Percentiles rank a stretch among this genome's conserved stretches.
These are phyloP conservation scores for Combretum micranthum DNA, from an alignment of 345 rosid species.

Conservation along the genomic window DNA sequence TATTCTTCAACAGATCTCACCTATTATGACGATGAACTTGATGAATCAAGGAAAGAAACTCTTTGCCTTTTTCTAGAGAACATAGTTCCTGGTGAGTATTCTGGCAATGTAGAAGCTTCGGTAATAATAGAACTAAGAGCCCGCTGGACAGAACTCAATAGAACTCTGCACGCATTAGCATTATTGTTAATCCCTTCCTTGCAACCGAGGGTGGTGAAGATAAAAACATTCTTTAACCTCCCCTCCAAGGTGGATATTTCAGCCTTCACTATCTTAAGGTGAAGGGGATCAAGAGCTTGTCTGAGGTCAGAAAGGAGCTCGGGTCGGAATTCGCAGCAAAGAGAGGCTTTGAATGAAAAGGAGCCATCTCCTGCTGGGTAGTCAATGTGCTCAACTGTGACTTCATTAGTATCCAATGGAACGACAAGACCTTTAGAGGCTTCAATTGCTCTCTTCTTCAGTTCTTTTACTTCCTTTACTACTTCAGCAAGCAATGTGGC, in stretches of 20 bases:
- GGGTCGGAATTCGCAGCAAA: slow-evolving; percentile 52
- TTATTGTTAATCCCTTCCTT: slow-evolving; percentile 8
- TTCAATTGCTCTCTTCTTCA: slow-evolving; percentile 38
- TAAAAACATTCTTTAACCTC: slow-evolving; percentile 39
- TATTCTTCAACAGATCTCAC: too few relatives aligned
- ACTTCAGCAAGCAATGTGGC: slow-evolving; percentile 69
- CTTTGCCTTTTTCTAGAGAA: slow-evolving; percentile 36
- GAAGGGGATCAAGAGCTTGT: slow-evolving; percentile 40
- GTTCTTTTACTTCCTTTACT: slow-evolving; percentile 38
- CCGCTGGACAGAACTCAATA: slow-evolving; percentile 26
- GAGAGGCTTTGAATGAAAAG: slow-evolving; percentile 30
- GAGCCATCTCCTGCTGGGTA: slow-evolving; percentile 17
- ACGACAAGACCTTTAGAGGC: slow-evolving; percentile 37
- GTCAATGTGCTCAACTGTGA: slow-evolving; percentile 32
- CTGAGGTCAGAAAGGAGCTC: slow-evolving; percentile 40
- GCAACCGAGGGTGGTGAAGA: slow-evolving; percentile 20
- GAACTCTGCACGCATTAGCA: slow-evolving; percentile 11
- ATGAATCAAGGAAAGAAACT: slow-evolving; percentile 33
- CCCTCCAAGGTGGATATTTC: slow-evolving; percentile 51
- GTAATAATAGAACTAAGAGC: slow-evolving; percentile 36
- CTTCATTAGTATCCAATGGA: slow-evolving; percentile 48
- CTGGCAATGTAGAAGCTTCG: slow-evolving; percentile 24
- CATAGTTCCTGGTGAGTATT: slow-evolving; percentile 29
- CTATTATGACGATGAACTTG: slow-evolving; percentile 32
- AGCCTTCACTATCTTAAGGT: slow-evolving; percentile 27